Base-by-base conservation (phyloP, 805 yeast genomes). In the Pachysolen tannophilus region DNA sequence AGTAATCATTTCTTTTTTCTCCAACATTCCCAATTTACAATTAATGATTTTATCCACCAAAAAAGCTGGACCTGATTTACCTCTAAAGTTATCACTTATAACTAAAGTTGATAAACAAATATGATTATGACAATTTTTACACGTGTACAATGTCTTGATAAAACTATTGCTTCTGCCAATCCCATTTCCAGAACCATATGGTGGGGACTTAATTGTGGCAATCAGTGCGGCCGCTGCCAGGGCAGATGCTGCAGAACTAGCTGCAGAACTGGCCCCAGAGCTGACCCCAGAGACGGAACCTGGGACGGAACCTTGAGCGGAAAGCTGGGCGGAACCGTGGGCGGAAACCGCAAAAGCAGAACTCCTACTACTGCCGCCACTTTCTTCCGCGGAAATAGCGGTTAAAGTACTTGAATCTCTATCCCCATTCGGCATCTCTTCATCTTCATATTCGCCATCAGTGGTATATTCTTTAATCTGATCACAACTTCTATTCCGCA, bases 1-100 rank as follows among this genome's bases (percentile, higher is more conserved):
- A 1, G 84, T 77, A 20, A 68, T 58, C 85, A 79, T 78, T 14
- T 11, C 10, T 23, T 23, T 23, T 23, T 23, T 23, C 13, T 23
- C 13, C 26, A 14, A 11, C 10, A 11, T 23, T 11, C 26, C 4
- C 13, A 11, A 11, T 7, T 23, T 23, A 14, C 13, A 23, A 8
- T 23, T 23, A 4, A 23, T 23, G 8, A 23, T 23, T 7, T 14
- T 23, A 14, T 11, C 10, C 5, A 23, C 26, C 8, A 23, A 8
- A 23, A 11, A 23, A 11, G 13, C 13, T 14, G 10, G 26, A 23
- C 26, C 26, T 23, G 26, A 11, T 11, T 11, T 11, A 11, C 26
- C 26, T 5, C 13, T 11, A 8, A 23, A 23, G 5, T 14, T 14
- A 23, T 23, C 26, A 14, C 26, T 23, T 23, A 23, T 23, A 11